Evolutionary conservation across 495 filamentous ascomycete genomes (phyloP), one percentile per base, ranked within the genome.

Genomic region (Penicillium cosmopolitanum): DNA sequence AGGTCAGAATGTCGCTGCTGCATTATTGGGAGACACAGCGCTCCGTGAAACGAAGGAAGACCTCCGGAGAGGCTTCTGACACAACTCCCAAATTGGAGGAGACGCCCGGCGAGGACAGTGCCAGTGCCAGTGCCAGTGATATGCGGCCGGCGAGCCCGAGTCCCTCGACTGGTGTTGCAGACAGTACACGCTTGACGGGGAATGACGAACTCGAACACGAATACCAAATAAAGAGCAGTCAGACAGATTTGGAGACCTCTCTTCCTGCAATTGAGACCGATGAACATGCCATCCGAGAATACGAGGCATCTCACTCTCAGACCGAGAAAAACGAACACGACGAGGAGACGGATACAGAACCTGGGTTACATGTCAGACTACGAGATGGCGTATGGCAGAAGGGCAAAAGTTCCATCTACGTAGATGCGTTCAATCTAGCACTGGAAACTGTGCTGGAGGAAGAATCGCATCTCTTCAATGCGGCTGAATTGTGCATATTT

Each of bases 371-470:
- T 55, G 74, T 74, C 48, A 78, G 84, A 13, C 58, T 88, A 44
- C 79, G 77, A 40, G 74, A 84, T 63, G 70, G 81, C 6, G 83
- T 79, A 61, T 89, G 86, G 86, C 67, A 80, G 23, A 80, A 76
- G 50, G 86, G 86, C 4, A 84, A 79, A 67, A 96, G 87, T 64
- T 98, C 95, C 5, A 93, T 98, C 54, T 98, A 98, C 64, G 92
- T 97, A 15, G 94, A 98, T 73, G 95, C 94, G 18, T 98, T 98
- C 81, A 96, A 97, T 72, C 77, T 97, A 15, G 92, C 93, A 16
- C 80, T 98, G 44, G 87, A 93, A 58, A 98, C 92, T 3, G 94
- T 98, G 19, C 77, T 98, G 5, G 87, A 89, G 50, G 93, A 97
- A 48, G 95, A 98, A 68, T 81, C 85, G 2, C 92, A 96, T 70